phyloP scores from a whole-genome alignment of 108 stramenopile genomes.

The Nitzschia sp. region DNA sequence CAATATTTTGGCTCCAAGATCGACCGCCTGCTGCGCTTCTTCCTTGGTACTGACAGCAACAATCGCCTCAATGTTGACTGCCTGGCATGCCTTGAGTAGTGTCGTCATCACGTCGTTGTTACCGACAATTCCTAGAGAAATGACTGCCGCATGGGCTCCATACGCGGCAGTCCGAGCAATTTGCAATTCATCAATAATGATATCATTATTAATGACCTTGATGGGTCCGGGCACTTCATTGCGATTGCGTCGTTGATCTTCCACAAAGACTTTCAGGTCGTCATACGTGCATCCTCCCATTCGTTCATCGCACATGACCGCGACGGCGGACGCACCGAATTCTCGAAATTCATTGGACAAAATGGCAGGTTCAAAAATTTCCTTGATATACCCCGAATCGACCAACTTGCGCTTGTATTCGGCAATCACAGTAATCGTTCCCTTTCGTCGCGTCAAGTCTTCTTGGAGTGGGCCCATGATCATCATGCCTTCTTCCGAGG shows the following conservation, averaged over 20 bases:
- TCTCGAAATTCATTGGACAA: conserved; percentile 72
- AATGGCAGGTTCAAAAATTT: conserved; percentile 51
- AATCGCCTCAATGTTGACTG: conserved; percentile 59
- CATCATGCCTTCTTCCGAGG: not conserved
- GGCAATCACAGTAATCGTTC: conserved; percentile 86
- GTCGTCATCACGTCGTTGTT: conserved; percentile 35
- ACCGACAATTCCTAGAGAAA: conserved; percentile 48
- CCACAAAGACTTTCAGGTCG: conserved; percentile 56
- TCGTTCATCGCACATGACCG: conserved; percentile 77
- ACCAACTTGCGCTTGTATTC: conserved; percentile 80
- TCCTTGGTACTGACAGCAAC: conserved; percentile 61
- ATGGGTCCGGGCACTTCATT: conserved; percentile 82
- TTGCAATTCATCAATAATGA: conserved; percentile 85
- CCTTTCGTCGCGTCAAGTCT: conserved; percentile 70
- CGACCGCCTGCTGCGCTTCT: conserved; percentile 71
- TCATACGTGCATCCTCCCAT: conserved; percentile 82
- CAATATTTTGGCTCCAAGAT: conserved; percentile 62
- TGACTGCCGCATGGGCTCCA: conserved; percentile 58
- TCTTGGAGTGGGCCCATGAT: conserved; percentile 52
- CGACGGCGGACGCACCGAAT: conserved; percentile 77
- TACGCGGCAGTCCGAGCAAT: conserved; percentile 60
- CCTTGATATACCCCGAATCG: conserved; percentile 22
- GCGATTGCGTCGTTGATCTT: conserved; percentile 66
- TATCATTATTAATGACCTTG: conserved; percentile 72
- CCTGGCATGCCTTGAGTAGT: conserved; percentile 45